Percentiles rank a stretch among this genome's conserved stretches.
These are phyloP conservation scores for Gossypium gossypioides DNA, from an alignment of 441 rosid species.

Conservation along the genomic window DNA sequence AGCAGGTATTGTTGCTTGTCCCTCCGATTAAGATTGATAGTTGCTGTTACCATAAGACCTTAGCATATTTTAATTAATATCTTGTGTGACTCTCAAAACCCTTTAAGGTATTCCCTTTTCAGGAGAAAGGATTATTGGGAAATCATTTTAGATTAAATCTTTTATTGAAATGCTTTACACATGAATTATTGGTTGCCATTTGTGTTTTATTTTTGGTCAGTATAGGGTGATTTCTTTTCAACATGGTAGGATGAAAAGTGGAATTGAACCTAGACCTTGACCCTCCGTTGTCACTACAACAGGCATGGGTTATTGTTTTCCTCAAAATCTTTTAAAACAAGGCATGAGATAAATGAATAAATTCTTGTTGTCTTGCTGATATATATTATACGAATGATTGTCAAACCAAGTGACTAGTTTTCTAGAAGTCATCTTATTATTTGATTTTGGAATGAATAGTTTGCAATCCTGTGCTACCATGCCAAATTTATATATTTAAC, in stretches of 20 bases:
- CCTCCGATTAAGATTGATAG: not conserved
- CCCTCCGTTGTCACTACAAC: not conserved
- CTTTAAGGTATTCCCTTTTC: not conserved
- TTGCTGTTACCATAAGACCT: not conserved
- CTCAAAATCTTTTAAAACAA: not conserved
- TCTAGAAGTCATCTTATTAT: not conserved
- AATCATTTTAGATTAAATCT: not conserved
- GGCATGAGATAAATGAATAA: conserved; percentile 1
- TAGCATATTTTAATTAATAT: not conserved
- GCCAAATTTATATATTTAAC: not conserved
- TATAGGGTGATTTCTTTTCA: not conserved
- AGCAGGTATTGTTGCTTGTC: conserved; percentile 45
- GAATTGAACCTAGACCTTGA: conserved; percentile 6
- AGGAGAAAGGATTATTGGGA: not conserved
- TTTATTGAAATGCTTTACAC: not conserved
- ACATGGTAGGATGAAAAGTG: not conserved
- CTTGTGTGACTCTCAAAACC: not conserved
- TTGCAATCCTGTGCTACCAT: not conserved
- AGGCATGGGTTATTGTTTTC: not conserved
- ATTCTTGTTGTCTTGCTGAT: conserved; percentile 4
- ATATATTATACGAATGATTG: not conserved
- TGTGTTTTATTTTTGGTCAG: not conserved
- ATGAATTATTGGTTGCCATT: conserved; percentile 1
- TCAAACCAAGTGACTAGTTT: not conserved
- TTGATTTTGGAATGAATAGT: conserved; percentile 3